phyloP scores from a whole-genome alignment of 1,284 basidiomycete genomes.

The Sanguinoderma infundibulare region DNA sequence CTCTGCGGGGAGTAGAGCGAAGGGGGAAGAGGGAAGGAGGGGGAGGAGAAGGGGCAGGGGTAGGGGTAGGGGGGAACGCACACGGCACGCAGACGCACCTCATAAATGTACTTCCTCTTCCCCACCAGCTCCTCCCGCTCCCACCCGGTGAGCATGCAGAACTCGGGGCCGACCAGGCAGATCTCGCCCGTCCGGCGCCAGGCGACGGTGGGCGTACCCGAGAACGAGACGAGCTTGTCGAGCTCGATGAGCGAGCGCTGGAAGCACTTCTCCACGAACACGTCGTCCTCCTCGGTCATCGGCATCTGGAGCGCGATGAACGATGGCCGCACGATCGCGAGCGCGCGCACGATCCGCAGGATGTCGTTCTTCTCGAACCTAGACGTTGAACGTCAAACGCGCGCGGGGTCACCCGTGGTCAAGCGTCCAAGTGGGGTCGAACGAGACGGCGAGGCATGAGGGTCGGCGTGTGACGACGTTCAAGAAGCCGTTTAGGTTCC shows the following conservation, averaged over 20 bases:
- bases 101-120: constrained; percentile 87
- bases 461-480: too few relatives aligned
- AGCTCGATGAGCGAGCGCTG: constrained; percentile 93
- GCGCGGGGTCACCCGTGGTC: too few relatives aligned
- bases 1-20: too few relatives aligned
- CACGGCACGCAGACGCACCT: constrained; percentile 67
- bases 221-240: constrained; percentile 96
- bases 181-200: constrained; percentile 99
- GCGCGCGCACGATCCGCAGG: constrained; percentile 89
- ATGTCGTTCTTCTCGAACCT: constrained; percentile 97
- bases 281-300: constrained; percentile 89
- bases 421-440: too few relatives aligned
- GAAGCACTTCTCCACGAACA: constrained; percentile 95
- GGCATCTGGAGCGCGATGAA: constrained; percentile 98
- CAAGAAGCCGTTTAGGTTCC: not conserved
- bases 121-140: constrained; percentile 82
- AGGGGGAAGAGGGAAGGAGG: too few relatives aligned
- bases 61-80: too few relatives aligned
- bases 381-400: too few relatives aligned
- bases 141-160: constrained; percentile 93
- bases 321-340: constrained; percentile 94
- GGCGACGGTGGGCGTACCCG: constrained; percentile 98
- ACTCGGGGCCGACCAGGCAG: constrained; percentile 94
- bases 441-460: too few relatives aligned
- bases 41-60: too few relatives aligned